phyloP scores from a whole-genome alignment of 257 asterid genomes.

The Penstemon barbatus region DNA sequence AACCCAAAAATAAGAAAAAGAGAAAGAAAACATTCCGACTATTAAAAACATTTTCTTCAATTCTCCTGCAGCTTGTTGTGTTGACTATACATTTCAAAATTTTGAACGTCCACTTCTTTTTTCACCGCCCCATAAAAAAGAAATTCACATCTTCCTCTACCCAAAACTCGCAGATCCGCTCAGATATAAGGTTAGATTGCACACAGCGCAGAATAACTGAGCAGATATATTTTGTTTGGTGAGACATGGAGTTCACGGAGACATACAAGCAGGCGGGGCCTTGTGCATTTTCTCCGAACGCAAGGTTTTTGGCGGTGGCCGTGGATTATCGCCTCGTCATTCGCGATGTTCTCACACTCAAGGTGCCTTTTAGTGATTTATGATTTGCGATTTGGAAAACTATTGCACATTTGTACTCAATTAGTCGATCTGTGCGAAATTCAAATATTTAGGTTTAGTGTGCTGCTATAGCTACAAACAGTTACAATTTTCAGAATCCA shows the following conservation, averaged over 20 bases:
- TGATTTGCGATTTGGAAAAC: constrained; percentile 4
- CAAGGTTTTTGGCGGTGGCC: constrained; percentile 81
- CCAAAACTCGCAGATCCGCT: neutral
- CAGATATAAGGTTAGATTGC: neutral
- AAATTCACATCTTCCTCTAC: too few relatives aligned
- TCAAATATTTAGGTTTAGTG: constrained; percentile 1
- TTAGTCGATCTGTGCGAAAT: constrained; percentile 10
- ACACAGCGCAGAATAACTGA: neutral
- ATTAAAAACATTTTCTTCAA: too few relatives aligned
- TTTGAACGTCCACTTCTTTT: too few relatives aligned
- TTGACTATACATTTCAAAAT: too few relatives aligned
- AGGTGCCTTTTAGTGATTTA: constrained; percentile 43
- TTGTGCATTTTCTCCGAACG: constrained; percentile 84
- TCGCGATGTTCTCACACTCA: constrained; percentile 85
- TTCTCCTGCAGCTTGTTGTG: too few relatives aligned
- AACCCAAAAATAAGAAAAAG: too few relatives aligned
- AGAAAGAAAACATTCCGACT: too few relatives aligned
- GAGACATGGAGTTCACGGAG: constrained; percentile 85
- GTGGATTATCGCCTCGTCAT: constrained; percentile 91
- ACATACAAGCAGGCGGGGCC: constrained; percentile 83
- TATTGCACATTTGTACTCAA: neutral
- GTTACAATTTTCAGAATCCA: neutral
- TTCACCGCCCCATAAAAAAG: too few relatives aligned
- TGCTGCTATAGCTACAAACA: neutral
- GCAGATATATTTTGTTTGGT: neutral